phyloP scores from a whole-genome alignment of 2,329 filamentous ascomycete species.

The Epichloe coenophiala region DNA sequence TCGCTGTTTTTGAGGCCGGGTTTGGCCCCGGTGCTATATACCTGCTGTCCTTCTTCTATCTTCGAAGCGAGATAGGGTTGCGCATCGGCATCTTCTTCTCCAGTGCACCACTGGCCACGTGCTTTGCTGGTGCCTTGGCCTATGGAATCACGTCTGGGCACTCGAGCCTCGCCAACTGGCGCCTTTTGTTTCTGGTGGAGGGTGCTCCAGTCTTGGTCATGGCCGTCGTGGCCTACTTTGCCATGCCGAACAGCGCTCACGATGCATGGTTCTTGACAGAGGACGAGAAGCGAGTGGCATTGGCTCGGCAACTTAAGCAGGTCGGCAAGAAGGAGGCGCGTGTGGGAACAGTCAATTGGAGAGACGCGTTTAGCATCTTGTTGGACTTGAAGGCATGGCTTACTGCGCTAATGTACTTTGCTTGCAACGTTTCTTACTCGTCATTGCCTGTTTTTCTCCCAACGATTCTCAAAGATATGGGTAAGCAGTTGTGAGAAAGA shows the following conservation, averaged over 20 bases:
- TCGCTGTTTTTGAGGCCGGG: conserved; percentile 20
- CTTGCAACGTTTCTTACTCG: conserved; percentile 20
- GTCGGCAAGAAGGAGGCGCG: conserved; percentile 1
- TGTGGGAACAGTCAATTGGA: conserved; percentile 8
- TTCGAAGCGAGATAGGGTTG: conserved; percentile 20
- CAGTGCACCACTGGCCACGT: conserved; percentile 51
- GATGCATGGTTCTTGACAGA: conserved; percentile 9
- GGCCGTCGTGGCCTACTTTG: conserved; percentile 15
- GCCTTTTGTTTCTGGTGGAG: conserved; percentile 46
- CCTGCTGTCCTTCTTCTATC: conserved; percentile 23
- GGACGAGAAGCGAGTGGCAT: conserved; percentile 8
- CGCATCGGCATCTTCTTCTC: conserved; percentile 31
- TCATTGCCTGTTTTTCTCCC: conserved; percentile 12
- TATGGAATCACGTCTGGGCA: conserved; percentile 50
- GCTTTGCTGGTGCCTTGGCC: conserved; percentile 51
- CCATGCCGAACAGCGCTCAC: conserved; percentile 12
- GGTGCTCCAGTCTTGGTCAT: conserved; percentile 20
- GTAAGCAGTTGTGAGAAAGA: background rate
- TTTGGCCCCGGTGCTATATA: conserved; percentile 21
- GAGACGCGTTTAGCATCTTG: conserved; percentile 17
- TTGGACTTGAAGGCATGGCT: conserved; percentile 22
- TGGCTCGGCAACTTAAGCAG: conserved; percentile 4
- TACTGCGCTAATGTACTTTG: conserved; percentile 8
- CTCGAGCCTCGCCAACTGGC: conserved; percentile 46
- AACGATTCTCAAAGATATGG: conserved; percentile 10